A percentile compares a stretch with the other conserved stretches of the same genome.
Evolutionary conservation across 1,284 basidiomycete species (phyloP).

Genomic region (Stygiomarasmius scandens): DNA sequence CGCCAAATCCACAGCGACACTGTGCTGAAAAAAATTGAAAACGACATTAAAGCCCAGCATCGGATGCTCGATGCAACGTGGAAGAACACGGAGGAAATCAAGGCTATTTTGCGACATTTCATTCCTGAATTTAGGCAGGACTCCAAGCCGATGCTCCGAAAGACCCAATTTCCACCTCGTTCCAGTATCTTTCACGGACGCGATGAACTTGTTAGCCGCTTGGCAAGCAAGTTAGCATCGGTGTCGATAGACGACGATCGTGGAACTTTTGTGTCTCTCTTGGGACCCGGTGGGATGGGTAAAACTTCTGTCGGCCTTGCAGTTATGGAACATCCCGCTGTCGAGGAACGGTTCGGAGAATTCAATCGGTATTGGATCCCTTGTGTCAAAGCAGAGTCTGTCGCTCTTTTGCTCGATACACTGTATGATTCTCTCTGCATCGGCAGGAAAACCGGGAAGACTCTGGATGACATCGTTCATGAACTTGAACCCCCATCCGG

Average conservation of each 20-base stretch:
- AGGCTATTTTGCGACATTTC: not conserved
- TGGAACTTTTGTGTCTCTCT: not conserved
- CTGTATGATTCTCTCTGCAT: not conserved
- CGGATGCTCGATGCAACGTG: not conserved
- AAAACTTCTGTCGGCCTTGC: slow-evolving; percentile 21
- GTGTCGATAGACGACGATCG: not conserved
- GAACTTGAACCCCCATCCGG: not conserved
- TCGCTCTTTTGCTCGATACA: not conserved
- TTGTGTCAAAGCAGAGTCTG: slow-evolving; percentile 21
- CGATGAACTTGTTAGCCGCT: not conserved
- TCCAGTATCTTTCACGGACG: not conserved
- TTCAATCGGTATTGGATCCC: slow-evolving; percentile 20
- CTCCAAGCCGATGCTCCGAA: not conserved
- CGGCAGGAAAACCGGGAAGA: not conserved
- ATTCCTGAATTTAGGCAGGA: not conserved
- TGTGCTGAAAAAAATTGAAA: not conserved
- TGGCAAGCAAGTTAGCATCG: not conserved
- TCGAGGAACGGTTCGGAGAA: slow-evolving; percentile 6
- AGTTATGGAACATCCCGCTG: slow-evolving; percentile 13
- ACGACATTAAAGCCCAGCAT: not conserved
- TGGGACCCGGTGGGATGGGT: slow-evolving; percentile 22
- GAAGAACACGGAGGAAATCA: not conserved
- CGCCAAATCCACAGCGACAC: not conserved
- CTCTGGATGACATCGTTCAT: not conserved
- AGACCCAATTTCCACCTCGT: not conserved